These are phyloP conservation scores for Fusarium fracticaudum DNA, from an alignment of 2,329 filamentous ascomycete species.

Conservation along the genomic window DNA sequence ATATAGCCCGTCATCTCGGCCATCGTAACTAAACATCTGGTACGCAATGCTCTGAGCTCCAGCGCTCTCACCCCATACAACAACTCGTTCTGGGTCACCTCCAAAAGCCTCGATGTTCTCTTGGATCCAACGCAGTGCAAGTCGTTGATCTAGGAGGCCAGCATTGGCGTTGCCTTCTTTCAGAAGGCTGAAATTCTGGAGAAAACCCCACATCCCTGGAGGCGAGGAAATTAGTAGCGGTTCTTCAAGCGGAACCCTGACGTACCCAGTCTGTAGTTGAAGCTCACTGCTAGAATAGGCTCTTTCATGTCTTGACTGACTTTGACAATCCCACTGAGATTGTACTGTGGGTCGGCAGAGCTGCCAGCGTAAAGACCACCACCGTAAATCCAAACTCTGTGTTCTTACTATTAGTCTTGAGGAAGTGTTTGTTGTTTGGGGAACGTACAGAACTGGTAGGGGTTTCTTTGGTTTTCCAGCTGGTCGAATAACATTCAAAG, in stretches of 20 bases:
- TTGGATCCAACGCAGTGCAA: constrained; percentile 61
- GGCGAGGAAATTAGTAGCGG: background rate
- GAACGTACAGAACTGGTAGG: constrained; percentile 49
- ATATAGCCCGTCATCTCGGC: constrained; percentile 65
- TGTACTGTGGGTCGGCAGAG: constrained; percentile 58
- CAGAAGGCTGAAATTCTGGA: constrained; percentile 57
- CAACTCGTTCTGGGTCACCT: constrained; percentile 57
- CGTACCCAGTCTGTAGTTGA: constrained; percentile 62
- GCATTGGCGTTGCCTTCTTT: constrained; percentile 57
- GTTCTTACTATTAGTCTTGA: background rate
- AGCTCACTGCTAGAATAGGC: constrained; percentile 62
- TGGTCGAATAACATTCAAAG: constrained; percentile 54
- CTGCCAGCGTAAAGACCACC: constrained; percentile 63
- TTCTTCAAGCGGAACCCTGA: background rate
- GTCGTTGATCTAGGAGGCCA: constrained; percentile 60
- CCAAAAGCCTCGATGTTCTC: constrained; percentile 64
- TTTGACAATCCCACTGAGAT: constrained; percentile 53
- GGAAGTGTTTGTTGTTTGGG: fast-evolving
- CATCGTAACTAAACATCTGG: constrained; percentile 65
- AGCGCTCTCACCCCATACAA: constrained; percentile 60
- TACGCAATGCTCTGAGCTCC: constrained; percentile 53
- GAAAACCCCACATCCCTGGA: constrained; percentile 59
- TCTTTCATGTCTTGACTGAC: constrained; percentile 61
- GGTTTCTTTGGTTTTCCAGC: constrained; percentile 44
- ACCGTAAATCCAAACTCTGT: constrained; percentile 65